These are phyloP conservation scores for Simplicillium sp. DNA, from an alignment of 2,329 filamentous ascomycete genomes.

Conservation along the genomic window DNA sequence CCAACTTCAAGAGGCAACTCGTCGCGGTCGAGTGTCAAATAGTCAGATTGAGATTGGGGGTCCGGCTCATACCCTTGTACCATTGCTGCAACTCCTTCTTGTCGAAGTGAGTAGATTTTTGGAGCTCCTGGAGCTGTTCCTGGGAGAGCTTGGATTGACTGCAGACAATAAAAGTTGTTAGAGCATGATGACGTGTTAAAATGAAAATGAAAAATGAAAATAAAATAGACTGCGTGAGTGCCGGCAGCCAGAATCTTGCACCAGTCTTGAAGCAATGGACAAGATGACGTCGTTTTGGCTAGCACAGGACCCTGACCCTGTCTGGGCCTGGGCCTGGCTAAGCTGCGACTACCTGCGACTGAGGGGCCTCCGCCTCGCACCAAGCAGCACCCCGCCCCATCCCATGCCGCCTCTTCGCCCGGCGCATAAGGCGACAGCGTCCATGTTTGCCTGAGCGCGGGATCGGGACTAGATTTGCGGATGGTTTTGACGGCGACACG, in stretches of 20 bases:
- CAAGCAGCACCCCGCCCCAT: too few species aligned
- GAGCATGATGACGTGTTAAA: conserved; percentile 4
- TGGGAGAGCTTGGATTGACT: conserved; percentile 98
- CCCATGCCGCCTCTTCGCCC: too few species aligned
- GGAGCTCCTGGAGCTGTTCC: conserved; percentile 88
- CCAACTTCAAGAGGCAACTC: background rate
- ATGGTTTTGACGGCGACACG: too few species aligned
- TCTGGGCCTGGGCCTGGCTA: too few species aligned
- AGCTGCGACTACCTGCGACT: too few species aligned
- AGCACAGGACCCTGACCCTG: too few species aligned
- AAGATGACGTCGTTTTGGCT: too few species aligned
- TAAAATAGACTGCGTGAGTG: background rate
- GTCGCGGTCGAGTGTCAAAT: background rate
- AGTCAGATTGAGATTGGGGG: too few species aligned
- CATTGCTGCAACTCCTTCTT: conserved; percentile 99
- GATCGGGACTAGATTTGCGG: background rate
- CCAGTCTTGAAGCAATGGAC: too few species aligned
- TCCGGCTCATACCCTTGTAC: conserved; percentile 75
- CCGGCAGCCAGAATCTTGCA: too few species aligned
- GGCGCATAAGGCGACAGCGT: too few species aligned
- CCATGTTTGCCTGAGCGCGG: background rate
- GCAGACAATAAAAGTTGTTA: conserved; percentile 10
- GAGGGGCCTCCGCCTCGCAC: too few species aligned
- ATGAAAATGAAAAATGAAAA: background rate
- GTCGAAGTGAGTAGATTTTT: conserved; percentile 96